phyloP scores from a whole-genome alignment of 2,329 filamentous ascomycete genomes.

The Trichoderma sp. region DNA sequence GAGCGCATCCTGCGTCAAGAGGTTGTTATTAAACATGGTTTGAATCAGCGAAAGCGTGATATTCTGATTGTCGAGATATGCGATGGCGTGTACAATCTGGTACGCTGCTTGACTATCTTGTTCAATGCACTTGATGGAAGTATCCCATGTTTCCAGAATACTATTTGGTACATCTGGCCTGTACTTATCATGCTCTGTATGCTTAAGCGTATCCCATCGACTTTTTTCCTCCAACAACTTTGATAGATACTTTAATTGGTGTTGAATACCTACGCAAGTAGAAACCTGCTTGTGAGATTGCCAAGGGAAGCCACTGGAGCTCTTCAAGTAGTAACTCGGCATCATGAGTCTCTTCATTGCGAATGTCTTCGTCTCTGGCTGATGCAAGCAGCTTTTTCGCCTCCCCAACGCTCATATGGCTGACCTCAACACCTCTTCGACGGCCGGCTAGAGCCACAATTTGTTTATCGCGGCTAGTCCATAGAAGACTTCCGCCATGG shows the following conservation, averaged over 20 bases:
- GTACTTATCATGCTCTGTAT: background rate
- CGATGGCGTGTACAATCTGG: background rate
- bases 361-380: background rate
- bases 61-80: background rate
- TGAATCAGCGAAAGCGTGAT: background rate
- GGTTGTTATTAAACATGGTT: background rate
- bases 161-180: background rate
- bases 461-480: background rate
- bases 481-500: background rate
- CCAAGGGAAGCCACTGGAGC: background rate
- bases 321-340: background rate
- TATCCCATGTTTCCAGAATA: background rate
- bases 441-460: background rate
- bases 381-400: background rate
- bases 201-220: background rate
- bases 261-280: background rate
- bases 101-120: background rate
- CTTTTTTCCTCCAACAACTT: background rate
- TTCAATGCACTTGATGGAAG: background rate
- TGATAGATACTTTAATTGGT: background rate
- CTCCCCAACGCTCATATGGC: background rate
- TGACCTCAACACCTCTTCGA: background rate
- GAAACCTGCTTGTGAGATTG: background rate
- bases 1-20: background rate
- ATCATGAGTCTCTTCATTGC: background rate